Base-by-base conservation (phyloP, 2,329 filamentous ascomycete species). In the Venturia nashicola region DNA sequence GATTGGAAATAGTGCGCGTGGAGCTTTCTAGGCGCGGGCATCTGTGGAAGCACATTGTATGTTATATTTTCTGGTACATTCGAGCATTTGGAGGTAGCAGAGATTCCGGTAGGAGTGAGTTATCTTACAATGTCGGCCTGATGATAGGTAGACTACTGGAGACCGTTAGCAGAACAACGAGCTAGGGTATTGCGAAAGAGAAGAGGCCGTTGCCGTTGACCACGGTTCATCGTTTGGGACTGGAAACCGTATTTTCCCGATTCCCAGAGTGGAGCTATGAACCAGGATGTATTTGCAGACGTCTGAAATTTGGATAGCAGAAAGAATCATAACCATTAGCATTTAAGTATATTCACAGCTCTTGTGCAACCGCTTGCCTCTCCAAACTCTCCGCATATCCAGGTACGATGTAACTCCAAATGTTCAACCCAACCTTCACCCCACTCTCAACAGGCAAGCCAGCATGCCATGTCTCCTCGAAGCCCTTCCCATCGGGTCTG, bases 361-460 rank as follows among this genome's bases (percentile, higher is more conserved):
- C 51, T 57, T 36, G 27, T 27, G 27, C 32, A 18, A 20, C 8
- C 32, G 51, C 27, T 36, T 57, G 51, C 23, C 51, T 34, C 27
- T 36, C 51, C 51, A 57, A 57, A 36, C 51, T 36, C 7, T 57
- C 27, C 5, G 51, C 32, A 36, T 57, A 57, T n/a, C 51, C 51
- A 57, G 51, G 51, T 2, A 57, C 32, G 32, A 57, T n/a, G 27
- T 57, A 86, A 72, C 80, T 85, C 84, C 84, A 86, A 66, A 86
- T 84, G 73, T 86, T 86, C 72, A 86, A 71, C 0, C 83, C 84
- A 64, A 86, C 77, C 74, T 86, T 86, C 44, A 73, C 76, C 2
- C 84, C 84, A 48, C 72, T 75, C 60, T 73, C 72, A 0, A 86
- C 83, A 9, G 83, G 83, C 69, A 85, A 74, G 5, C 82, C 83